phyloP scores from a whole-genome alignment of 495 filamentous ascomycete genomes.

The Xylaria flabelliformis region DNA sequence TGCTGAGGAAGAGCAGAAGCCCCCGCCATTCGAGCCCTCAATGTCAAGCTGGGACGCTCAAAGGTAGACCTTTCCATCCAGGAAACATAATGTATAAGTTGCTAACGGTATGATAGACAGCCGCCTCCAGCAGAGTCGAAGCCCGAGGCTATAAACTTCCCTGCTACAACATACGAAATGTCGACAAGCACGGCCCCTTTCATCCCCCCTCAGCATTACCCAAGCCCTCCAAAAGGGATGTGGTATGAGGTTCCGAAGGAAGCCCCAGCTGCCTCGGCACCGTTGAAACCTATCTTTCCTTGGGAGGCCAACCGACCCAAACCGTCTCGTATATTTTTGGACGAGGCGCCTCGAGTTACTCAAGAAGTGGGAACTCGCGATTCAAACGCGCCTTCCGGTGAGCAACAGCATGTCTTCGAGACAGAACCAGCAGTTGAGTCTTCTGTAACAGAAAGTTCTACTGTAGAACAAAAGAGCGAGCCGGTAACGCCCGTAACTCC shows the following conservation, averaged over 20 bases:
- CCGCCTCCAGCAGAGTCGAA: conserved; percentile 74
- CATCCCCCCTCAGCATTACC: conserved; percentile 74
- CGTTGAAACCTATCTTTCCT: conserved; percentile 75
- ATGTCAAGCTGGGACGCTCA: conserved; percentile 50
- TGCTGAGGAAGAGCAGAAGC: conserved; percentile 37
- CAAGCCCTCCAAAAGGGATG: conserved; percentile 83
- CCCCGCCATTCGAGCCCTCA: conserved; percentile 36
- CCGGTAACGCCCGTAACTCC: conserved; percentile 56
- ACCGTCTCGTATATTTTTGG: conserved; percentile 75
- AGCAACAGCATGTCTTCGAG: conserved; percentile 33
- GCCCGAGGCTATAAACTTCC: conserved; percentile 81
- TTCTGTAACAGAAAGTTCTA: conserved; percentile 46
- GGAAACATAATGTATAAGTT: not conserved
- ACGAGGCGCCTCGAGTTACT: conserved; percentile 38
- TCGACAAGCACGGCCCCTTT: conserved; percentile 73
- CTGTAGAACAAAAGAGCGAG: conserved; percentile 46
- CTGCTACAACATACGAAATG: conserved; percentile 75
- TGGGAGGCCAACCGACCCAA: conserved; percentile 75
- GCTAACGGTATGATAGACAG: conserved; percentile 57
- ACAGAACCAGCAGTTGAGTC: conserved; percentile 38
- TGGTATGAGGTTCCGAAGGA: conserved; percentile 78
- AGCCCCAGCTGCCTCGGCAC: conserved; percentile 61
- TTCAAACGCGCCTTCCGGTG: conserved; percentile 27
- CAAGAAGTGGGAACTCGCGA: conserved; percentile 21
- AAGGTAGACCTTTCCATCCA: conserved; percentile 37